A percentile compares a stretch with the other conserved stretches of the same genome.
phyloP scores from a whole-genome alignment of 1,139 yeast genomes.

The Eremothecium gossypii region DNA sequence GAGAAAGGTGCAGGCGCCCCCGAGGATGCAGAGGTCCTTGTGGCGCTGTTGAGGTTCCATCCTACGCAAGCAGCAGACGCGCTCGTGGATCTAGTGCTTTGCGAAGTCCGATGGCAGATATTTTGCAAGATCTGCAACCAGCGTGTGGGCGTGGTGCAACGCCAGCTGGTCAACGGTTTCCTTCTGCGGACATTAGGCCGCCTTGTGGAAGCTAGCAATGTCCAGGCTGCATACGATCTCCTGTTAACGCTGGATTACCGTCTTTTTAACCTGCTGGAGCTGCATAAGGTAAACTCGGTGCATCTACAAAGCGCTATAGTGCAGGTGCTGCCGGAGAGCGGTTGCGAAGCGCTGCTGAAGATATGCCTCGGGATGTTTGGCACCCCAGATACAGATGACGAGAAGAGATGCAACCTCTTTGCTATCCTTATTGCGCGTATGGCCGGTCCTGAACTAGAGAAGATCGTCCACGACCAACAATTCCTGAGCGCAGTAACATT shows the following conservation, averaged over 20 bases:
- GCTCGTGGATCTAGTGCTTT: slow-evolving; percentile 19
- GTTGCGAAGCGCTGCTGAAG: slow-evolving; percentile 12
- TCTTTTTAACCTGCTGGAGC: slow-evolving; percentile 11
- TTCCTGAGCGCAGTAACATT: slow-evolving; percentile 31
- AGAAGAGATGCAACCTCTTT: slow-evolving; percentile 17
- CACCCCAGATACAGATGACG: slow-evolving; percentile 7
- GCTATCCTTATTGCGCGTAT: slow-evolving; percentile 18
- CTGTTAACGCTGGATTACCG: slow-evolving; percentile 13
- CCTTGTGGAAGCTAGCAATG: slow-evolving; percentile 11
- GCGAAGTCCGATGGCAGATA: slow-evolving; percentile 10
- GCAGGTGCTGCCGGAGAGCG: slow-evolving; percentile 11
- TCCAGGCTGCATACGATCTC: slow-evolving; percentile 14
- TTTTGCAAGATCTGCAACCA: slow-evolving; percentile 9
- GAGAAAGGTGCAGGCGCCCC: slow-evolving; percentile 3
- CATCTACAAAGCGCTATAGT: slow-evolving; percentile 21
- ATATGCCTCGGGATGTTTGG: slow-evolving; percentile 12
- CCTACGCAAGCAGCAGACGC: slow-evolving; percentile 21
- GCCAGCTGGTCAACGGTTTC: slow-evolving; percentile 18
- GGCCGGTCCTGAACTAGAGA: slow-evolving; percentile 8
- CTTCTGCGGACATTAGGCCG: slow-evolving; percentile 24
- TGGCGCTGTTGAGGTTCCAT: slow-evolving; percentile 25
- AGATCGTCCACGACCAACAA: slow-evolving; percentile 17
- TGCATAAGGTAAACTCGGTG: slow-evolving; percentile 16
- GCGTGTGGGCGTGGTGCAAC: slow-evolving; percentile 17
- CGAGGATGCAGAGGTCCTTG: slow-evolving; percentile 15